A percentile compares a stretch with the other conserved stretches of the same genome.
Conservation (phyloP, 1,284 basidiomycete genomes). For the Bondarzewia mesenterica region DNA sequence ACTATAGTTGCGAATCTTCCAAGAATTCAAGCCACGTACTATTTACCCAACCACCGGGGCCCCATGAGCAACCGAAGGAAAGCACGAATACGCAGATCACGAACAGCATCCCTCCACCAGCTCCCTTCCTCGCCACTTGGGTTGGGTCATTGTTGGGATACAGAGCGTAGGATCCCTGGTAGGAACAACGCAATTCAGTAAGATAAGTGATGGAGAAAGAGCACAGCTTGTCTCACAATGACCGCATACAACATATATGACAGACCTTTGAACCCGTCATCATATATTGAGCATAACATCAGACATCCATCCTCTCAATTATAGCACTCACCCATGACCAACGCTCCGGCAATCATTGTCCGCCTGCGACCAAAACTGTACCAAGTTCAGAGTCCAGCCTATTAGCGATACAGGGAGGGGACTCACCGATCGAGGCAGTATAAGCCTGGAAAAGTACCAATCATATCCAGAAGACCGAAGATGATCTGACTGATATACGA, state of each 20-base stretch:
- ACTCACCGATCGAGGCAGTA: neutral
- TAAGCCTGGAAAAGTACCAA: neutral
- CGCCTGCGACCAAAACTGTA: neutral
- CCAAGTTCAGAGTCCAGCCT: neutral
- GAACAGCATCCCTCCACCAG: neutral
- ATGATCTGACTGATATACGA: neutral
- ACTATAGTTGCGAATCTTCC: neutral
- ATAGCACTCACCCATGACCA: neutral
- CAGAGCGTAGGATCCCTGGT: neutral
- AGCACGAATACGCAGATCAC: neutral
- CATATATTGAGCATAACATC: neutral
- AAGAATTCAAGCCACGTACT: neutral
- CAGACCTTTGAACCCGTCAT: neutral
- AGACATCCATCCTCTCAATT: neutral
- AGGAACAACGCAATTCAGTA: neutral
- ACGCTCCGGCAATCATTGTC: neutral
- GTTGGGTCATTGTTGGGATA: neutral
- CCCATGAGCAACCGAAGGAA: neutral
- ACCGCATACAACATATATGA: neutral
- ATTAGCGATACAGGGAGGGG: neutral
- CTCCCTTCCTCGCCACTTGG: neutral
- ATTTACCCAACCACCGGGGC: neutral
- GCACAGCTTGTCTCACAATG: neutral
- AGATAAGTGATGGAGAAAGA: neutral
- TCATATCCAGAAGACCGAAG: neutral